These are phyloP conservation scores for Clonostachys solani DNA, from an alignment of 2,329 filamentous ascomycete species.

Conservation along the genomic window DNA sequence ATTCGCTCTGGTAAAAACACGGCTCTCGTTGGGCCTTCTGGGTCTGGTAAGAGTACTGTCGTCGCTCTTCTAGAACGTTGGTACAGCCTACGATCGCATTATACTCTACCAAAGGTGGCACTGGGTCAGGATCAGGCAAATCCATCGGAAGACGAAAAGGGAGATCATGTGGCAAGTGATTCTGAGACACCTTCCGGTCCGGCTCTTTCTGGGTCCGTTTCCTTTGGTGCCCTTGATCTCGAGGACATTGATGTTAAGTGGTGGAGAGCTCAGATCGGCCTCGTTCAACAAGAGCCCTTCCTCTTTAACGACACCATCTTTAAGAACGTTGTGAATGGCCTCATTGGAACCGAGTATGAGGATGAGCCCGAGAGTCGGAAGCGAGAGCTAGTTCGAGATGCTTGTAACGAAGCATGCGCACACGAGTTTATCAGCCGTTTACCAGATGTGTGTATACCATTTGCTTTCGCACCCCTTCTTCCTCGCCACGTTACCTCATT, in stretches of 20 bases:
- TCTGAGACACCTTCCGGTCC: constrained; percentile 31
- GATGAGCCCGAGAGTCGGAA: constrained; percentile 50
- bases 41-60: constrained; percentile 71
- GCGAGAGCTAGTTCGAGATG: constrained; percentile 54
- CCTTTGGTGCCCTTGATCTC: constrained; percentile 48
- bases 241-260: constrained; percentile 57
- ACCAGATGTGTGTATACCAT: constrained; percentile 37
- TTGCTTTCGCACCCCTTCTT: neutral
- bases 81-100: constrained; percentile 58
- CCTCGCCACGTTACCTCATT: neutral
- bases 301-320: constrained; percentile 64
- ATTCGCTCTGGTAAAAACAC: constrained; percentile 64
- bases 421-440: constrained; percentile 64
- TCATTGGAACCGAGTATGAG: constrained; percentile 49
- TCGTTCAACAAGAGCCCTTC: constrained; percentile 66
- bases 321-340: constrained; percentile 57
- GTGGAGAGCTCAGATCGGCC: constrained; percentile 58
- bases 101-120: constrained; percentile 43
- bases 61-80: constrained; percentile 68
- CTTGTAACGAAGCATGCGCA: constrained; percentile 64
- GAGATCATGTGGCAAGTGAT: constrained; percentile 13
- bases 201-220: constrained; percentile 41
- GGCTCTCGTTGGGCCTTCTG: constrained; percentile 70
- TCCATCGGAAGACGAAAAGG: constrained; percentile 14
- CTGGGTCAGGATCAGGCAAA: constrained; percentile 36